Evolutionary conservation across 306 rosid species (phyloP), one percentile per base, ranked within the genome.

Genomic region (Prunus mongolica): DNA sequence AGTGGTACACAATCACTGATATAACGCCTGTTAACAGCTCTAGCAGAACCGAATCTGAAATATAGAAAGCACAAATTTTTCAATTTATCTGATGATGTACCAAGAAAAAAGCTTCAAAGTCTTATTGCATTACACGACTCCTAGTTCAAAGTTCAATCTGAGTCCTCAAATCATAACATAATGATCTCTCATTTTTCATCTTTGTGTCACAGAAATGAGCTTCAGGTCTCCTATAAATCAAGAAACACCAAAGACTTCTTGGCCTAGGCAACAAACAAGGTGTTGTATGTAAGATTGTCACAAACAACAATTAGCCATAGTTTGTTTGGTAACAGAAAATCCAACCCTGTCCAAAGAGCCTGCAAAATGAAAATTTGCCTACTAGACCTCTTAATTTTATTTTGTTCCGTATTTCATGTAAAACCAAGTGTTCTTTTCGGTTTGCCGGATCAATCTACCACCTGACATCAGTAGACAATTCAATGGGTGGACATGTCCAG

Each of bases 11-110:
- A 96, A 60, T 96, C 99, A 81, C 98, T 96, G 25, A 96, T 96
- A 75, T 96, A 96, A 60, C 99, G 97, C 81, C 99, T 81, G 80
- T 96, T 96, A 73, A 96, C 99, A 72, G 99, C 99, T 84, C 99
- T 87, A 76, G 99, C 99, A 60, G 99, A 96, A 75, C 99, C 99
- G 45, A 96, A 82, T 67, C 99, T 96, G 93, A 79, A 83, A 81
- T 58, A 56, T 54, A 63, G 79, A 57, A 63, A 67, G 71, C 51
- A 27, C 45, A 64, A 74, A 32, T 49, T 50, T 60, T 38, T 83
- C 64, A 87, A 38, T 51, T 55, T 16, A 22, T 38, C 68, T 65
- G 41, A 82, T 44, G 12, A 10, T 14, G 18, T 63, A 12, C 49
- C 22, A 49, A 72, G 6, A 49, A 55, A 68, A 24, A 30, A 71